Base-by-base conservation (phyloP, 2,329 filamentous ascomycete genomes). In the Biscogniauxia mediterranea region DNA sequence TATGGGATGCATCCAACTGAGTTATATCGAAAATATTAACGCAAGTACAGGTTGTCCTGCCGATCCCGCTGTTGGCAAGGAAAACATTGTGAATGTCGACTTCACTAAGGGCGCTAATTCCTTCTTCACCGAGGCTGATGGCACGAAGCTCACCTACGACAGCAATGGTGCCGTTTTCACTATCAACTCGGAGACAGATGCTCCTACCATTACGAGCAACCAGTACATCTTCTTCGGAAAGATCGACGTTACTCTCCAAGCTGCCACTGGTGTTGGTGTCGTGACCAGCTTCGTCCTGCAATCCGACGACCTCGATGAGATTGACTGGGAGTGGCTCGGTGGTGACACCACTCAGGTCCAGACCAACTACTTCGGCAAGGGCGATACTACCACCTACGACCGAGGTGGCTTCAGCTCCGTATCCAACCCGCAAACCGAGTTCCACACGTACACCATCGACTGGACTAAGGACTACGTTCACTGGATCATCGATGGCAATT, bases 161-260 rank as follows among this genome's bases (percentile, higher is more conserved):
- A 54, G 66, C 52, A 66, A 80, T 49, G 84, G 84, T 65, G 84
- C 83, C 63, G 74, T 78, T 64, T 86, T 86, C 78, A 83, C 85
- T 69, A 97, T 97, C 78, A 84, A 83, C 42, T 80, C 85, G 56
- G 83, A 86, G 65, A 80, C 74, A 13, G 84, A 92, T 56, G 86
- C 84, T 55, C 89, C 92, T 46, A 92, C 90, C 38, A 92, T 96
- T 76, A 83, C 82, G 71, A 85, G 85, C 60, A 83, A 87, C 71
- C 93, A 93, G 84, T 98, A 96, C 83, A 92, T 99, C 76, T 97
- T 98, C 91, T 98, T 97, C 76, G 95, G 95, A 64, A 88, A 88
- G 71, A 85, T 97, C 69, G 90, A 96, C 58, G 86, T 92, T 63
- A 86, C 85, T 28, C 80, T 96, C 72, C 89, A 93, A 77, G 89